Base-by-base conservation (phyloP, 805 yeast species). In the Teunomyces pallodes region DNA sequence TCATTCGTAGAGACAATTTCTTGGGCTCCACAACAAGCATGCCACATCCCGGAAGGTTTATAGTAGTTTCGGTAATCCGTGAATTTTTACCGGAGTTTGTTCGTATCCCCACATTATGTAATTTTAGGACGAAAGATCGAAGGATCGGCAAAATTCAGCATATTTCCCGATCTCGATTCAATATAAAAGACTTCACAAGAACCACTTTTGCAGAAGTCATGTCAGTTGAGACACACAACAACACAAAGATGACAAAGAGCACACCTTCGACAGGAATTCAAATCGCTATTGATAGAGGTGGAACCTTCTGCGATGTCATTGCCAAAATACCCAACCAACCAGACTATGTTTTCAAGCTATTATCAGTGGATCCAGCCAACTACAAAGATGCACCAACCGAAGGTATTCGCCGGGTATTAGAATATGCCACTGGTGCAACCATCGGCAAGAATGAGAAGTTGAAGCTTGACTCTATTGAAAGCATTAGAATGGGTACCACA, bases 301-400 rank as follows among this genome's bases (percentile, higher is more conserved):
- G 97, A 48, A 91, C 97, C 0, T 90, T 90, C 71, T 89, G 96
- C 0, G 97, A 89, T 59, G 74, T 75, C 61, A 76, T 54, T 70
- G 90, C 72, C 42, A 67, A 55, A 71, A 74, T 54, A 70, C 81
- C 60, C 59, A 76, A 33, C 66, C 75, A 51, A 69, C 80, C 77
- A 35, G 91, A 86, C 59, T 76, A 80, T 32, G 82, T 87, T 2
- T 77, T 91, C 64, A 91, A 91, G 64, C 70, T 91, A 27, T 72
- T 91, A 20, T 89, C 96, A 0, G 96, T 88, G 3, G 97, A 91
- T 59, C 96, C 97, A 0, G 73, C 77, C 26, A 91, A 91, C 67
- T 91, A 91, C 61, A 70, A 76, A 2, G 98, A 91, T 74, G 96
- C 98, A 0, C 96, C 96, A 9, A 74, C 91, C 16, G 97, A 91